Evolutionary conservation across 2,329 filamentous ascomycete genomes (phyloP).

Genomic region (Cladophialophora psammophila): DNA sequence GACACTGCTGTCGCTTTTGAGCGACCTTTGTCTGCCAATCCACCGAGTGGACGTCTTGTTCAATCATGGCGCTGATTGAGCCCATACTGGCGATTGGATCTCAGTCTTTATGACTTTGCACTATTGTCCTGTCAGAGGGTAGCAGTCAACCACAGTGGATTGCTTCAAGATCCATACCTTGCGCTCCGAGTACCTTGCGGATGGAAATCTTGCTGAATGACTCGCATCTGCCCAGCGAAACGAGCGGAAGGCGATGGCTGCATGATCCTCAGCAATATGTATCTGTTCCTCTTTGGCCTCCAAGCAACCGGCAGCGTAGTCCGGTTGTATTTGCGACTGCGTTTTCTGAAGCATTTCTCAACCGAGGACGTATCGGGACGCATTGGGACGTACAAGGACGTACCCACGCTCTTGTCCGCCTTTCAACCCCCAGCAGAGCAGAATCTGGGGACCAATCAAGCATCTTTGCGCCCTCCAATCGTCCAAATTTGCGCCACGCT

Average conservation of each 20-base stretch:
- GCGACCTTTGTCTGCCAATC: conserved; percentile 34
- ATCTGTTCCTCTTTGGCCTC: not conserved
- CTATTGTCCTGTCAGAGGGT: not conserved
- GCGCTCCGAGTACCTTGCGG: not conserved
- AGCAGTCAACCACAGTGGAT: not conserved
- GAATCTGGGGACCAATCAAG: conserved; percentile 15
- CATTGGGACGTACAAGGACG: not conserved
- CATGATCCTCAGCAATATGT: not conserved
- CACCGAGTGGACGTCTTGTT: not conserved
- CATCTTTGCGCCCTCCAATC: conserved; percentile 23
- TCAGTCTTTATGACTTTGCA: not conserved
- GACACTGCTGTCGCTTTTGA: conserved; percentile 30
- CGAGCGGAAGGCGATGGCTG: not conserved
- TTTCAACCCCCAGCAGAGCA: not conserved
- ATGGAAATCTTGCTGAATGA: not conserved
- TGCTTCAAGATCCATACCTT: not conserved
- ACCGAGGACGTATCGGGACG: too few relatives aligned
- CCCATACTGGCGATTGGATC: conserved; percentile 22
- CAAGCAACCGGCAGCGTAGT: not conserved
- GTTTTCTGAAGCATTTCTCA: conserved; percentile 1
- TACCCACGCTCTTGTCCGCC: conserved; percentile 20
- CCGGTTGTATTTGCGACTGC: not conserved
- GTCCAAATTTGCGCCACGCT: not conserved
- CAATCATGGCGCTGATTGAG: conserved; percentile 11
- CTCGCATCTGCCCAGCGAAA: not conserved